Base-by-base conservation (phyloP, 306 rosid genomes). In the Inga laurina region DNA sequence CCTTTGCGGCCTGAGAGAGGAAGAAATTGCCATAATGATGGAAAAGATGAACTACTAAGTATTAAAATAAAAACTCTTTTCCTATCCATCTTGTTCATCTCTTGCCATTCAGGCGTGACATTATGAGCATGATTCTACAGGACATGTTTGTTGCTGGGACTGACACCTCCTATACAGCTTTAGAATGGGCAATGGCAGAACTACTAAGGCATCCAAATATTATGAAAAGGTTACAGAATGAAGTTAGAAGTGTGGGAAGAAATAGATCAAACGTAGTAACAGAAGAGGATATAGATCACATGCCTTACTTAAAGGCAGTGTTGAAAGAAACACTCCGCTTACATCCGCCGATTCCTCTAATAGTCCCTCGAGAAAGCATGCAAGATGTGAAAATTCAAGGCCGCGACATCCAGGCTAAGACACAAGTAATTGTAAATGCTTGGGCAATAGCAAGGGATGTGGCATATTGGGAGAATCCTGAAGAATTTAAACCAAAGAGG, bases 151-250 rank as follows among this genome's bases (percentile, higher is more conserved):
- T 75, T 9, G 94, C 86, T 0, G 95, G 95, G 9, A 91, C 92
- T 0, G 92, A 90, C 80, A 90, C 95, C 0, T 80, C 85, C 3
- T 78, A 45, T 24, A 78, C 84, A 5, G 79, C 74, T 9, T 65
- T 92, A n/a, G 97, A 90, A 9, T 88, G 90, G 91, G 68, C 87
- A 76, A 89, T 88, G 91, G 68, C 91, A 9, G 89, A 86, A 79
- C 78, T 91, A 0, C 30, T 89, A 11, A 89, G 48, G 32, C 87
- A 92, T 41, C 93, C 91, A 11, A 13, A 43, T 43, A 81, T 8
- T 1, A 88, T 84, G 93, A 73, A 85, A 48, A 88, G 76, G 35
- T 43, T 85, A 32, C 83, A 85, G 72, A 72, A 56, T 43, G 96
- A 92, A 51, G 75, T 37, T 0, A 78, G 83, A 66, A 61, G 15